Evolutionary conservation across 257 asterid species (phyloP).

Genomic region (Galeopsis tetrahit): DNA sequence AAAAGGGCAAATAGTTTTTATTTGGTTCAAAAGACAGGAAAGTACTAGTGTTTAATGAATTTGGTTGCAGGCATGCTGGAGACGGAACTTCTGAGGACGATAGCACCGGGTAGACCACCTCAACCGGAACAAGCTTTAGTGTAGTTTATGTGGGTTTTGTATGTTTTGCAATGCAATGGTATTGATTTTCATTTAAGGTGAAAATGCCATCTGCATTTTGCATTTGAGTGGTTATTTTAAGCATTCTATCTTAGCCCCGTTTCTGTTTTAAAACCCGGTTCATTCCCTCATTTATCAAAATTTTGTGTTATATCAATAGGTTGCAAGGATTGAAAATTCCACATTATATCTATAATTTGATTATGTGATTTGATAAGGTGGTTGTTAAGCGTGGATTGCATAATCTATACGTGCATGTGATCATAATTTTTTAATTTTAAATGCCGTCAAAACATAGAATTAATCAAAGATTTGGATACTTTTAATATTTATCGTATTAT

Average conservation of each 20-base stretch:
- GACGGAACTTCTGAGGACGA: slow-evolving; percentile 44
- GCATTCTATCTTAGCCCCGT: slow-evolving; percentile 18
- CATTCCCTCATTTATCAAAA: not conserved
- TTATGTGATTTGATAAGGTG: not conserved
- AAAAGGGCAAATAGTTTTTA: not conserved
- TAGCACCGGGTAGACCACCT: slow-evolving; percentile 36
- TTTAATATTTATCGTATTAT: too few species aligned
- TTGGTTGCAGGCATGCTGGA: slow-evolving; percentile 44
- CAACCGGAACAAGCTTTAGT: slow-evolving; percentile 7
- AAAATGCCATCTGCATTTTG: slow-evolving; percentile 39
- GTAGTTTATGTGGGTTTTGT: slow-evolving; percentile 25
- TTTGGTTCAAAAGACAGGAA: not conserved
- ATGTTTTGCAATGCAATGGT: slow-evolving; percentile 21
- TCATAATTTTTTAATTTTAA: not conserved
- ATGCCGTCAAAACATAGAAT: too few species aligned
- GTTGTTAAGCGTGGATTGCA: not conserved
- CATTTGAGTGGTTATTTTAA: slow-evolving; percentile 29
- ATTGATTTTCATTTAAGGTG: slow-evolving; percentile 34
- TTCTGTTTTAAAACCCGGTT: not conserved
- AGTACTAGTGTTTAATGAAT: not conserved
- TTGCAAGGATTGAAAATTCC: slow-evolving; percentile 10
- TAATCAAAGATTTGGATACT: too few species aligned
- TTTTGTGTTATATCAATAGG: slow-evolving; percentile 4
- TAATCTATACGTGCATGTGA: not conserved
- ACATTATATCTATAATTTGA: slow-evolving; percentile 1